Percentiles rank a stretch among this genome's conserved stretches.
Conservation (phyloP, 2,329 filamentous ascomycete genomes). For the Hypoxylon rubiginosum region DNA sequence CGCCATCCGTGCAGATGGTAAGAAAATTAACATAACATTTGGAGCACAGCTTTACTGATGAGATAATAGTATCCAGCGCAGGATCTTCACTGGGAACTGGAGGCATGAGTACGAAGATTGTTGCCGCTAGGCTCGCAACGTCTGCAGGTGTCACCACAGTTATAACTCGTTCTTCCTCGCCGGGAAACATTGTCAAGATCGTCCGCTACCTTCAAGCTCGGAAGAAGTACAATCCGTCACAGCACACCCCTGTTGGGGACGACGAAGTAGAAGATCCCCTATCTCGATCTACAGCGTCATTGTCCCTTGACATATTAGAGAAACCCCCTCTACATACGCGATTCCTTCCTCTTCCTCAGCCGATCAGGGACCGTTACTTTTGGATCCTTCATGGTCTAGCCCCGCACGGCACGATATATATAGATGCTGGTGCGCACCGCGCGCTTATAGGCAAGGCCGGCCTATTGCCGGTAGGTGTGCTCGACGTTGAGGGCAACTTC, state of each 20-base stretch:
- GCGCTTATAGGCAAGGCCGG: constrained; percentile 88
- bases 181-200: constrained; percentile 90
- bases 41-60: constrained; percentile 2
- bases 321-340: constrained; percentile 85
- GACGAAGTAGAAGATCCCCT: constrained; percentile 54
- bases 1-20: constrained; percentile 83
- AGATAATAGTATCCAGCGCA: constrained; percentile 79
- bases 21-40: constrained; percentile 25
- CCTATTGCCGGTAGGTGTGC: constrained; percentile 88
- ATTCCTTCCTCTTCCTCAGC: constrained; percentile 86
- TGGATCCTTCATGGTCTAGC: constrained; percentile 95
- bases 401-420: constrained; percentile 91
- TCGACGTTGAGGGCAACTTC: constrained; percentile 90
- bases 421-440: constrained; percentile 88
- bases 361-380: constrained; percentile 94
- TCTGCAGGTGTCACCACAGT: constrained; percentile 96
- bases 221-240: constrained; percentile 56
- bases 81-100: constrained; percentile 92
- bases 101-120: constrained; percentile 98
- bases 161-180: constrained; percentile 93
- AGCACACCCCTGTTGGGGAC: constrained; percentile 44
- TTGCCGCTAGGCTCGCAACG: constrained; percentile 90
- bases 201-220: constrained; percentile 81
- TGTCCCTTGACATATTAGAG: constrained; percentile 54
- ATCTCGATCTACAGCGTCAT: constrained; percentile 59